Evolutionary conservation across 164 flowering plant genomes (phyloP).

Genomic region (Stephania japonica): DNA sequence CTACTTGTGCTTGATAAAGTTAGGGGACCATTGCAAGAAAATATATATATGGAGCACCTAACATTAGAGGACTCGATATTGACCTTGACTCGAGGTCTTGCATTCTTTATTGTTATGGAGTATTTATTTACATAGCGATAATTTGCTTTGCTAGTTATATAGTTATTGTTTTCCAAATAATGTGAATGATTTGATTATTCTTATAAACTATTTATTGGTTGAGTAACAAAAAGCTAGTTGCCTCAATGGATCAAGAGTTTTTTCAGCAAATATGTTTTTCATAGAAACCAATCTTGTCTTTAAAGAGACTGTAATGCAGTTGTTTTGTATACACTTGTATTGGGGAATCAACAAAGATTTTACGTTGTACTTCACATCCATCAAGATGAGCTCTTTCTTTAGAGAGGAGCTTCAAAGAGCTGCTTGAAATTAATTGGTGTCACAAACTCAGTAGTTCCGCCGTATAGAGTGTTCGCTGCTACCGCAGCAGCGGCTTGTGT

Average conservation of each 20-base stretch:
- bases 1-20: constrained; percentile 11
- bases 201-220: neutral
- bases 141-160: constrained; percentile 4
- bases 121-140: constrained; percentile 10
- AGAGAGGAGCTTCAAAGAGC: constrained; percentile 17
- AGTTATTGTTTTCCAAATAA: neutral
- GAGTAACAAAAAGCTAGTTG: neutral
- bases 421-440: constrained; percentile 40
- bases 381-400: neutral
- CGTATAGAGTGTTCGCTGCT: constrained; percentile 34
- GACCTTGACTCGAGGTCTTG: constrained; percentile 71
- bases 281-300: no score
- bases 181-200: neutral
- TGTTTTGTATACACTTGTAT: no score
- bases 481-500: constrained; percentile 33
- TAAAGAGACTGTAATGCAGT: no score
- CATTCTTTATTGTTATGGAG: constrained; percentile 33
- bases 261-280: no score
- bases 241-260: no score
- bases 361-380: neutral
- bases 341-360: no score
- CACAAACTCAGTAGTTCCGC: constrained; percentile 27
- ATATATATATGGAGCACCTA: neutral
- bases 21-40: neutral
- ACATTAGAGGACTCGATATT: neutral